Evolutionary conservation across 176 grass and related monocot species (phyloP).

Genomic region (Miscanthus lutarioriparius): DNA sequence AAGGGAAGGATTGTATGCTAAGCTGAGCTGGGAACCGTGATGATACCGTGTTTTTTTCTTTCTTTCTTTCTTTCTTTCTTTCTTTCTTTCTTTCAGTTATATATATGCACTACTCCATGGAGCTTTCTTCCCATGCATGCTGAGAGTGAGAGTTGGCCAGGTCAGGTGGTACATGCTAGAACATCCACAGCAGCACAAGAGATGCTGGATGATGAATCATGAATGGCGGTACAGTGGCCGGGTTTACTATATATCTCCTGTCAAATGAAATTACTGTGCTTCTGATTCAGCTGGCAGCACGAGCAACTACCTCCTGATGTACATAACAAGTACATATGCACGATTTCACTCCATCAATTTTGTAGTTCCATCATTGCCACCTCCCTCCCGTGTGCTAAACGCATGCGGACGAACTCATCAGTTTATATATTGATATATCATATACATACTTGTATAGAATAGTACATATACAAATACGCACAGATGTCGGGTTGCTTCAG

Average conservation of each 20-base stretch:
- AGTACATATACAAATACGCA: neutral
- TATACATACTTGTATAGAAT: too few species aligned
- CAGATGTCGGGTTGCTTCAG: slow-evolving; percentile 26
- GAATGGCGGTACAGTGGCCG: too few species aligned
- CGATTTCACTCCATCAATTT: too few species aligned
- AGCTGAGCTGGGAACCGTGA: neutral
- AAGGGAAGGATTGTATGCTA: neutral
- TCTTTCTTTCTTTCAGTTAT: too few species aligned
- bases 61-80: too few species aligned
- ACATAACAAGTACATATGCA: too few species aligned
- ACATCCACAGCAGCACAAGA: neutral
- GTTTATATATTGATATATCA: too few species aligned
- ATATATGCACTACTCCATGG: neutral
- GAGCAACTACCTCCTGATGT: too few species aligned
- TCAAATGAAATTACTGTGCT: too few species aligned
- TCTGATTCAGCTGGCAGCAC: neutral
- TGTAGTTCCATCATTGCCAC: neutral
- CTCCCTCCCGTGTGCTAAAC: neutral
- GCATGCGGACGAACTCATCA: neutral
- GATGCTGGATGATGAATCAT: neutral
- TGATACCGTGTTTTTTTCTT: neutral
- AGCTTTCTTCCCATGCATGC: neutral
- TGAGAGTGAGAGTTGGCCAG: neutral
- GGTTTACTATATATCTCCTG: too few species aligned
- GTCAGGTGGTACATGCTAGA: neutral